Base-by-base conservation (phyloP, 2,329 filamentous ascomycete species). In the Pseudonectria foliicola region DNA sequence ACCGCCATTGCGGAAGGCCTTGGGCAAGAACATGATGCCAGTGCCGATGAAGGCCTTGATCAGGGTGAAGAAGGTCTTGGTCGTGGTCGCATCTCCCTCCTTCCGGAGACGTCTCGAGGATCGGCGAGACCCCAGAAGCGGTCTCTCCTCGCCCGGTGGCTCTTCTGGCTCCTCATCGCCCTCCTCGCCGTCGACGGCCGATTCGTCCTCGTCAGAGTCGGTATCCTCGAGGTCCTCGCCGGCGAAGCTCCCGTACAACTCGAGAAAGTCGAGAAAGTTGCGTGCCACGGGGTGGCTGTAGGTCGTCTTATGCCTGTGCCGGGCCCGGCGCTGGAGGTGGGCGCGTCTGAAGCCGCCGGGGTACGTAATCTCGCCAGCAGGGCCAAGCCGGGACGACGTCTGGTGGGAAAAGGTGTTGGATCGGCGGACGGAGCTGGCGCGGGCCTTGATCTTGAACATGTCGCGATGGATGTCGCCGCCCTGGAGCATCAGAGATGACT, bases 11-110 rank as follows among this genome's bases (percentile, higher is more conserved):
- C 77, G 76, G 61, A 87, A 88, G 0, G 83, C 83, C 53, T 85
- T 87, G 30, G 83, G 83, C 29, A 88, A 57, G 52, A 88, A 88
- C 77, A 88, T 85, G 56, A 88, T 87, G 41, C 83, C 83, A 1
- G 83, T 88, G 31, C 83, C 83, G 35, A 88, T 74, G 49, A 88
- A 88, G 2, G 83, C 82, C 57, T 88, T 88, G 33, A 88, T 64
- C 8, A 87, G 66, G 0, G 82, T 88, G 56, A 87, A 86, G 60
- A 88, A 88, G 0, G 83, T 80, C 62, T 85, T 83, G 26, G 72
- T 61, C n/a, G 74, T 80, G 34, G 73, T 72, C 2, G 83, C 80
- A 49, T 83, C 78, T 13, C 79, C 80, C 25, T 72, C 64, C 28
- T 55, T 52, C 10, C 45, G 40, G 57, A 65, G 29, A 31, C 53